Evolutionary conservation across 768 basidiomycete genomes (phyloP), one percentile per base, ranked within the genome.

Genomic region (Filobasidium floriforme): DNA sequence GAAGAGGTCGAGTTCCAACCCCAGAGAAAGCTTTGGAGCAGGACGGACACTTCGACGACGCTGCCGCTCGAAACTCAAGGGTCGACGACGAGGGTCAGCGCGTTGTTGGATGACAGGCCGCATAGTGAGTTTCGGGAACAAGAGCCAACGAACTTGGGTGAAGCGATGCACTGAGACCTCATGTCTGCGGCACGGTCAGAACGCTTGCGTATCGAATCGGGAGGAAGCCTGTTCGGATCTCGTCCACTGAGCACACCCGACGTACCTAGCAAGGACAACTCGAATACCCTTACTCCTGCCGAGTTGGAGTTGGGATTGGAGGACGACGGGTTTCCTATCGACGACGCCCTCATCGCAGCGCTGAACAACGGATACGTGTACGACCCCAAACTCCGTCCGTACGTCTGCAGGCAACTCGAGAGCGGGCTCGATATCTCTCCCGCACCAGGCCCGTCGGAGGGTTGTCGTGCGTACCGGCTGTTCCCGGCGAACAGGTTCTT

Each of bases 401-500:
- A 19, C 26, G 24, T 57, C 26, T 24, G 24, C 29, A 6, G 54
- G 1, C 24, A 57, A 26, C 54, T 57, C 7, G 54, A 57, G 15
- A 24, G 19, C 24, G 24, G 24, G 18, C 7, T 22, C 18, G 24
- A 57, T 6, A 24, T 57, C 22, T 15, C 15, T 32, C 26, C 54
- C 1, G 22, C 54, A 7, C 46, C 46, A 12, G 24, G 19, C 12
- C 1, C 7, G 7, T 9, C 15, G 5, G 62, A 63, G 11, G 14
- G 49, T 37, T 63, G 62, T 55, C 62, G 62, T 1, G 62, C 49
- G 37, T 63, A 63, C 41, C 62, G 51, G 1, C 54, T 19, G 29
- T 52, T 63, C 51, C 49, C 62, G 11, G 62, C 62, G 24, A 46
- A 63, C 29, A 49, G 62, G 5, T 63, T 63, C 49, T 15, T 63